Evolutionary conservation across 1,284 basidiomycete species (phyloP).

Genomic region (Termitomyces sp.): DNA sequence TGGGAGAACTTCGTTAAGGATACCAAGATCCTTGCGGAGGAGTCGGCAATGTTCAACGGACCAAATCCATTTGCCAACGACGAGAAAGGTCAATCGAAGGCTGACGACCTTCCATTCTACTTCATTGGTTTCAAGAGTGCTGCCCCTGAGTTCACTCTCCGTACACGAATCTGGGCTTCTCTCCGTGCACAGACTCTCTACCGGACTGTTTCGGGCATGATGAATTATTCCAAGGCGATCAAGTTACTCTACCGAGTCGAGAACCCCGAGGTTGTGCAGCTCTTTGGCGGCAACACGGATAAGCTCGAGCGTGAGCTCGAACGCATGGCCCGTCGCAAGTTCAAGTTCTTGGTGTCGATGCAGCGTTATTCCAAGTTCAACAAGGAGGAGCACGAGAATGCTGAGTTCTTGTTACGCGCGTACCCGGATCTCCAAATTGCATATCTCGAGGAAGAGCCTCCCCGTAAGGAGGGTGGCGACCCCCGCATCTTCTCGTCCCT

Average conservation of each 20-base stretch:
- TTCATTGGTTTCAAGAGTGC: constrained; percentile 99
- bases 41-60: constrained; percentile 84
- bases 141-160: constrained; percentile 96
- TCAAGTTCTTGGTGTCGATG: constrained; percentile 99
- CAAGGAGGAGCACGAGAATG: constrained; percentile 99
- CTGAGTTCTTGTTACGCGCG: constrained; percentile 96
- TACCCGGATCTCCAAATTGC: constrained; percentile 99
- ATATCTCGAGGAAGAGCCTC: constrained; percentile 94
- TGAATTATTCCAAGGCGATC: constrained; percentile 99
- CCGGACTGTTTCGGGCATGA: constrained; percentile 98
- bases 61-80: constrained; percentile 77
- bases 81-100: constrained; percentile 83
- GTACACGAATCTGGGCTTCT: constrained; percentile 98
- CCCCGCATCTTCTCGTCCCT: constrained; percentile 93
- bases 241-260: constrained; percentile 99
- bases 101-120: constrained; percentile 96
- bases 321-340: constrained; percentile 96
- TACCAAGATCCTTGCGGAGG: constrained; percentile 98
- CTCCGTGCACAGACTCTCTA: constrained; percentile 97
- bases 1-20: constrained; percentile 99
- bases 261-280: constrained; percentile 97
- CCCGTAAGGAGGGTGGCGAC: constrained; percentile 92
- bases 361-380: constrained; percentile 99
- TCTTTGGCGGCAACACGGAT: constrained; percentile 97
- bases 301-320: constrained; percentile 95